A percentile compares a stretch with the other conserved stretches of the same genome.
Evolutionary conservation across 305 asterid genomes (phyloP).

Genomic region (Fraxinus dipetala): DNA sequence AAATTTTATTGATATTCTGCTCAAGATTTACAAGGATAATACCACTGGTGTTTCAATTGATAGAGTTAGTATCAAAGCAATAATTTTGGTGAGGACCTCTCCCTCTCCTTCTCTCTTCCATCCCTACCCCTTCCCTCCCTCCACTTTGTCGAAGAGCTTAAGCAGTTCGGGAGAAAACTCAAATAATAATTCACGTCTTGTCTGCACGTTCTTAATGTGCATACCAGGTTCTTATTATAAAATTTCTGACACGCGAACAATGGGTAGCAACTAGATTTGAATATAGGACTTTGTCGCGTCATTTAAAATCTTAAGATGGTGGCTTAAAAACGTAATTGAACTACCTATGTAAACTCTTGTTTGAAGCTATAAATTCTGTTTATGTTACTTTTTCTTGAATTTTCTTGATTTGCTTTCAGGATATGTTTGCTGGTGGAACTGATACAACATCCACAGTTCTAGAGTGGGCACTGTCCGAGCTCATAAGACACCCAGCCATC

Average conservation of each 20-base stretch:
- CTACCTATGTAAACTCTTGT: background rate
- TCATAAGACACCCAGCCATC: background rate
- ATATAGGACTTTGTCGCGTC: background rate
- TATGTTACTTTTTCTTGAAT: background rate
- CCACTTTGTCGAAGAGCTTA: background rate
- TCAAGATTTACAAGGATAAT: conserved; percentile 6
- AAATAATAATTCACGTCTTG: too few relatives aligned
- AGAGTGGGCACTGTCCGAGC: conserved; percentile 14
- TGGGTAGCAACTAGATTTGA: background rate
- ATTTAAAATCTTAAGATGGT: background rate
- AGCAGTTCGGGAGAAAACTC: background rate
- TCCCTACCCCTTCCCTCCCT: background rate
- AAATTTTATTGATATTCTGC: conserved; percentile 7
- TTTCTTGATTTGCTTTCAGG: background rate
- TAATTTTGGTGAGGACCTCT: conserved; percentile 11
- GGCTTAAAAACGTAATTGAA: background rate
- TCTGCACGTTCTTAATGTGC: background rate
- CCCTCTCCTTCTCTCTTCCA: background rate
- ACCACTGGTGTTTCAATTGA: background rate
- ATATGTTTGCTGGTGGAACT: conserved; percentile 3
- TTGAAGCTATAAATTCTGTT: background rate
- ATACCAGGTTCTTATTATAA: too few relatives aligned
- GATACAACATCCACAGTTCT: background rate
- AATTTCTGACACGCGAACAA: background rate
- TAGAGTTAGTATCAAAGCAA: background rate